Evolutionary conservation across 2,329 filamentous ascomycete species (phyloP), one percentile per base, ranked within the genome.

Genomic region (Fusarium zealandicum): DNA sequence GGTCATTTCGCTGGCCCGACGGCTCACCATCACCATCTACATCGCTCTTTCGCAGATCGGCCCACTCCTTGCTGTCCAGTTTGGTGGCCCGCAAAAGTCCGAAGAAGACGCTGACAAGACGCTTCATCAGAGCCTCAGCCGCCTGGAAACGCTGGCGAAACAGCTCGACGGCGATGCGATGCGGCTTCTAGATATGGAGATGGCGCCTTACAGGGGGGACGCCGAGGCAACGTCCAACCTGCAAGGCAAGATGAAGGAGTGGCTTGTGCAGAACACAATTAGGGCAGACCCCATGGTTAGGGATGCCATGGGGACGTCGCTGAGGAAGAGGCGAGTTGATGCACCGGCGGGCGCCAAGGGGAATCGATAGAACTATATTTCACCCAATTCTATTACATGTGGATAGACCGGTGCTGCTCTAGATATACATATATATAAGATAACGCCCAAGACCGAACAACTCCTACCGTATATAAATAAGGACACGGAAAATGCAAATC

Each of bases 241-340:
- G 13, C 83, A 86, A 57, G 81, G 82, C 33, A 90, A 89, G 66
- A 83, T 97, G 75, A 90, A 88, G 74, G 90, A 95, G 67, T 96
- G 92, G 82, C 78, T 98, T 64, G 86, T 97, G 43, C 87, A 96
- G 72, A 96, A 96, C 69, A 93, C 88, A 12, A 89, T 96, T 54
- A 82, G 86, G 62, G 85, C 83, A 40, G 90, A 93, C 73, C 88
- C 87, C 1, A 90, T 93, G 75, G 93, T 98, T 8, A 83, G 87
- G 64, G 88, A 91, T 72, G 92, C 92, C 1, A 80, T 96, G 64
- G 86, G 86, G 18, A 82, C 80, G 53, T 86, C 87, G 22, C 75
- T 93, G 51, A 81, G 84, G 70, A 85, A 81, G 69, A 77, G 85
- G 64, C 81, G 88, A 61, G 72, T 79, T 12, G 84, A 87, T 67